Conservation (phyloP, 1,284 basidiomycete genomes). For the Rhodofomes roseus region DNA sequence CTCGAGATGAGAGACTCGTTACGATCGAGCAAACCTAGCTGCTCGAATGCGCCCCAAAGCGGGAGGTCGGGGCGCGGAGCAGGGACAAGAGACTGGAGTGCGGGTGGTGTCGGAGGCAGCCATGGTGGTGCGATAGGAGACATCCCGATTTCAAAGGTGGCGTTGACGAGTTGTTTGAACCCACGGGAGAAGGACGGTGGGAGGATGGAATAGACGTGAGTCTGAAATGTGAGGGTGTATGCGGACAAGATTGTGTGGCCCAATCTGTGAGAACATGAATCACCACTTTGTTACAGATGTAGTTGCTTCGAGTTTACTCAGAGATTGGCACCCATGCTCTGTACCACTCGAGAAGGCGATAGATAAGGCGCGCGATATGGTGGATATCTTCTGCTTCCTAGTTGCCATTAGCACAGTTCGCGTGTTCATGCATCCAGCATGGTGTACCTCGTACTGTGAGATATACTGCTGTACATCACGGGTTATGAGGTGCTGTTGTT, state of each 20-base stretch:
- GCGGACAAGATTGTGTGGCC: constrained; percentile 54
- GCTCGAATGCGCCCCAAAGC: constrained; percentile 63
- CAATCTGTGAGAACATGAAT: constrained; percentile 38
- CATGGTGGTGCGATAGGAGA: constrained; percentile 19
- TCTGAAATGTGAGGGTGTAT: constrained; percentile 67
- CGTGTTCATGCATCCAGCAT: not conserved
- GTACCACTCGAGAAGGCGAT: constrained; percentile 62
- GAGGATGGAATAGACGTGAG: constrained; percentile 62
- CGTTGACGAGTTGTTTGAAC: constrained; percentile 60
- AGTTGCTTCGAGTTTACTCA: constrained; percentile 40
- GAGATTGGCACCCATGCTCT: constrained; percentile 57
- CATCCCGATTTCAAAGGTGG: constrained; percentile 43
- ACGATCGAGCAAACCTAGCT: constrained; percentile 77
- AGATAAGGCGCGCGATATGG: constrained; percentile 49
- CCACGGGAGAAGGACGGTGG: constrained; percentile 61
- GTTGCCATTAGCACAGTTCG: not conserved
- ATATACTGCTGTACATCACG: constrained; percentile 58
- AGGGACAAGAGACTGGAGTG: constrained; percentile 10
- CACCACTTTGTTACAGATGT: not conserved
- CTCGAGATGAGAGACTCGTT: constrained; percentile 82
- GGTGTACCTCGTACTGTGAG: constrained; percentile 52
- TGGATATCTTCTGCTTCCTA: constrained; percentile 46
- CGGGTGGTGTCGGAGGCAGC: constrained; percentile 10
- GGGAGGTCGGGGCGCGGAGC: constrained; percentile 30
- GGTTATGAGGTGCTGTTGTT: constrained; percentile 54